Evolutionary conservation across 1,284 basidiomycete genomes (phyloP), one percentile per base, ranked within the genome.

Genomic region (Coniferiporia sulphurascens): DNA sequence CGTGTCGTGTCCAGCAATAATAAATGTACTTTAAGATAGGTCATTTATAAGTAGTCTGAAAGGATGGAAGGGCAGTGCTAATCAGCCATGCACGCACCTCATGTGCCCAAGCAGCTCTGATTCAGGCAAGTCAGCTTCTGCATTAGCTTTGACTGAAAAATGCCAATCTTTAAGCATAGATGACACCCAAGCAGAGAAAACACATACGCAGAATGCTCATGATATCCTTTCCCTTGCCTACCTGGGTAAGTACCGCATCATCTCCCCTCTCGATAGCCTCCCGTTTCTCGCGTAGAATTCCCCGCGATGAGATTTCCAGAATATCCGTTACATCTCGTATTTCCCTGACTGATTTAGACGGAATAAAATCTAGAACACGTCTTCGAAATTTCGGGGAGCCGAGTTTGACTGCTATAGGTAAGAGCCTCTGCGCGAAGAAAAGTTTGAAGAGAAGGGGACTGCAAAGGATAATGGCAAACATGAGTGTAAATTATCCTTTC

Each of bases 21-120:
- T 62, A 19, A 72, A 60, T 1, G 70, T 69, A 44, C 71, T 73
- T 52, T 12, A 15, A 12, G 10, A 5, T 27, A 27, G 27, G 27
- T 2, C 6, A 27, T 13, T 2, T 2, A 27, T 13, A 22, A 17
- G 35, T n/a, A 12, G 4, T 35, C 15, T 15, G 34, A 38, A 52
- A 35, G 3, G 73, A 3, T 71, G 71, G 35, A 76, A 66, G 70
- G 48, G 75, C 73, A 15, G 43, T 75, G 60, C 34, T 71, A 53
- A 27, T 27, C 27, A 27, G 27, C 27, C 27, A 27, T 27, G 27
- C 2, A 32, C 48, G 22, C 49, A 58, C 60, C 43, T 61, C 36
- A 61, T 69, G 44, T 73, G 72, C 1, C 65, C 70, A 17, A 72
- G 61, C n/a, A 74, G 53, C 56, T 71, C 72, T 7, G 65, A 62